Evolutionary conservation across 2,329 filamentous ascomycete species (phyloP).

Genomic region (Aspergillus sojae): DNA sequence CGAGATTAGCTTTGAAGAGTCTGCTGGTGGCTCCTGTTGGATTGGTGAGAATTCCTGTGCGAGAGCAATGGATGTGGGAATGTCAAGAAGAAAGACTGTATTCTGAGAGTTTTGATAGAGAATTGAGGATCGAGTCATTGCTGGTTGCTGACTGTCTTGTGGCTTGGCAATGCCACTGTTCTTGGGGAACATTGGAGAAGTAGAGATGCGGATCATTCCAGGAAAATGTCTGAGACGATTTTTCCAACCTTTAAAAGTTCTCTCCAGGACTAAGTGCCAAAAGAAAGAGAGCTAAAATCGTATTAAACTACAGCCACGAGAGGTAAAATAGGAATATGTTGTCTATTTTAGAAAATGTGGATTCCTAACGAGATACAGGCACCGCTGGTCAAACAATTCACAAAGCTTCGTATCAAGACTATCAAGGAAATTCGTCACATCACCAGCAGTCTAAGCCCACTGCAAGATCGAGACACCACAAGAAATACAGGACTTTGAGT

Average conservation of each 20-base stretch:
- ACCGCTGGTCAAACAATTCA: slow-evolving; percentile 1
- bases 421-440: slow-evolving; percentile 15
- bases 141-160: slow-evolving; percentile 8
- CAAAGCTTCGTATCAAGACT: slow-evolving; percentile 4
- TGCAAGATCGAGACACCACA: slow-evolving; percentile 3
- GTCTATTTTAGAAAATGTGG: slow-evolving; percentile 1
- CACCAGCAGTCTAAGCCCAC: slow-evolving; percentile 7
- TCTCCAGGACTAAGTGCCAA: too few species aligned
- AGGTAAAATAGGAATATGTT: neutral
- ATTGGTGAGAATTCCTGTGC: slow-evolving; percentile 48
- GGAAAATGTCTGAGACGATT: neutral
- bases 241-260: neutral
- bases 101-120: slow-evolving; percentile 53
- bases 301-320: neutral
- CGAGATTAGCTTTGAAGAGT: neutral
- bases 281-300: neutral
- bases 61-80: slow-evolving; percentile 58
- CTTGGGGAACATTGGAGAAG: neutral
- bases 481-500: slow-evolving; percentile 5
- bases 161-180: neutral
- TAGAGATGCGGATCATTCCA: neutral
- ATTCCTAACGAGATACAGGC: slow-evolving; percentile 5
- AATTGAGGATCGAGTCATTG: slow-evolving; percentile 37
- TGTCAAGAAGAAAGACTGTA: slow-evolving; percentile 58
- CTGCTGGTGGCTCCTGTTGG: slow-evolving; percentile 7